Evolutionary conservation across 345 rosid genomes (phyloP).

Genomic region (Citrus glauca): DNA sequence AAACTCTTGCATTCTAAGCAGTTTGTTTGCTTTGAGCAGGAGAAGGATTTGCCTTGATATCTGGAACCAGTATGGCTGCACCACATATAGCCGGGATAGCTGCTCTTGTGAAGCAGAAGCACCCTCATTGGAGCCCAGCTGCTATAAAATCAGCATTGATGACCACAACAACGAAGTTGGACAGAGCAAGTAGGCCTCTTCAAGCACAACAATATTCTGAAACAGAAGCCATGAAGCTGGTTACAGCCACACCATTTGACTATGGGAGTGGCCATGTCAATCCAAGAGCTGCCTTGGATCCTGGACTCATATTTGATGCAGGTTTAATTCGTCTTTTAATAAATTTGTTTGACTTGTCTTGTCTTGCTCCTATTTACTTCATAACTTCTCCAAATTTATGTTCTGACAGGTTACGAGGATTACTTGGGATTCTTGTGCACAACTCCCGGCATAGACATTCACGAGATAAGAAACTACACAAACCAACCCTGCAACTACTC

Average conservation of each 20-base stretch:
- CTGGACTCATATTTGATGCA: slow-evolving; percentile 93
- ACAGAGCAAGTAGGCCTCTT: slow-evolving; percentile 89
- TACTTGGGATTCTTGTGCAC: slow-evolving; percentile 94
- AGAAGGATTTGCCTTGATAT: slow-evolving; percentile 91
- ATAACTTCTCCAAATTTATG: not conserved
- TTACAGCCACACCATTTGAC: slow-evolving; percentile 87
- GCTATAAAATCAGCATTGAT: slow-evolving; percentile 93
- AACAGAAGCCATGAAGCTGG: slow-evolving; percentile 70
- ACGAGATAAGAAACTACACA: slow-evolving; percentile 79
- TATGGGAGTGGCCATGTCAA: slow-evolving; percentile 96
- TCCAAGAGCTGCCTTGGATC: slow-evolving; percentile 95
- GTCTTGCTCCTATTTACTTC: not conserved
- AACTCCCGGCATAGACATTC: slow-evolving; percentile 74
- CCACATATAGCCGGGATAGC: slow-evolving; percentile 99
- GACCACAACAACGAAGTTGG: slow-evolving; percentile 84
- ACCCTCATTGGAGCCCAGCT: slow-evolving; percentile 97
- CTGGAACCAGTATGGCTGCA: slow-evolving; percentile 99
- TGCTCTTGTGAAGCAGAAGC: slow-evolving; percentile 95
- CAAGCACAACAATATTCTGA: slow-evolving; percentile 91
- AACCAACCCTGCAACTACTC: slow-evolving; percentile 68
- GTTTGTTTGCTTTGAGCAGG: slow-evolving; percentile 48
- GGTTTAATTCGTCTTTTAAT: slow-evolving; percentile 37
- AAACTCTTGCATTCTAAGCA: not conserved
- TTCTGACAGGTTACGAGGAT: slow-evolving; percentile 67
- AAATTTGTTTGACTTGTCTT: not conserved